Percentiles rank a stretch among this genome's conserved stretches.
phyloP scores from a whole-genome alignment of 2,329 filamentous ascomycete genomes.

The Calonectria hawksworthii region DNA sequence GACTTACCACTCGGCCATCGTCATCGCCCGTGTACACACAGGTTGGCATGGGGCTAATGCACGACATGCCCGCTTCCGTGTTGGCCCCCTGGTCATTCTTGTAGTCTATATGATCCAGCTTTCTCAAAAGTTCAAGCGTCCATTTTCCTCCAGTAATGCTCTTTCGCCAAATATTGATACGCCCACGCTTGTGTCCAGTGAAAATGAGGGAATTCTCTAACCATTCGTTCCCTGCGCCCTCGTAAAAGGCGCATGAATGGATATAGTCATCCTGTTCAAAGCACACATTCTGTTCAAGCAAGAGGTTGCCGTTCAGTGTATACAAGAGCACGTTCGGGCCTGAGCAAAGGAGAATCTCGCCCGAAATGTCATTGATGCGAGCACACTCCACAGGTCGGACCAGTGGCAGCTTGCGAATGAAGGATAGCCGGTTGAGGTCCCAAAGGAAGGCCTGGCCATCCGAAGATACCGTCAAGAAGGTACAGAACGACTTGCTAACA shows the following conservation, averaged over 20 bases:
- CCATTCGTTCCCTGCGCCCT: constrained; percentile 92
- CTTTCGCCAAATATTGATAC: constrained; percentile 83
- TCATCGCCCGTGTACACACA: constrained; percentile 96
- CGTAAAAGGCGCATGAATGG: constrained; percentile 90
- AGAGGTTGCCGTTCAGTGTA: constrained; percentile 86
- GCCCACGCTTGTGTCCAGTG: constrained; percentile 86
- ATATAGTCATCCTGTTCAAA: constrained; percentile 79
- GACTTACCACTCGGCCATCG: constrained; percentile 83
- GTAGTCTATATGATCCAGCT: constrained; percentile 83
- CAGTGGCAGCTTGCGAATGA: constrained; percentile 80
- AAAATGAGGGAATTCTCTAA: constrained; percentile 88
- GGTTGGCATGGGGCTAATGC: constrained; percentile 85
- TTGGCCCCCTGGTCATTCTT: constrained; percentile 72
- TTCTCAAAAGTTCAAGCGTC: constrained; percentile 82
- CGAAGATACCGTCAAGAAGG: constrained; percentile 84
- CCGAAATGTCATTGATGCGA: constrained; percentile 89
- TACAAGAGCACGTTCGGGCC: constrained; percentile 83
- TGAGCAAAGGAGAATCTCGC: constrained; percentile 88
- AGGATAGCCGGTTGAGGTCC: constrained; percentile 93
- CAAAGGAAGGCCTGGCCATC: constrained; percentile 90
- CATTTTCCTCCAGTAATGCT: constrained; percentile 73
- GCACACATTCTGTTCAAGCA: constrained; percentile 88
- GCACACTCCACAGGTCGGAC: constrained; percentile 78
- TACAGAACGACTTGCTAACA: constrained; percentile 89
- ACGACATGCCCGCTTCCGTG: constrained; percentile 81